A percentile compares a stretch with the other conserved stretches of the same genome.
Evolutionary conservation across 2,329 filamentous ascomycete genomes (phyloP).

Genomic region (Diaporthe humulicola): DNA sequence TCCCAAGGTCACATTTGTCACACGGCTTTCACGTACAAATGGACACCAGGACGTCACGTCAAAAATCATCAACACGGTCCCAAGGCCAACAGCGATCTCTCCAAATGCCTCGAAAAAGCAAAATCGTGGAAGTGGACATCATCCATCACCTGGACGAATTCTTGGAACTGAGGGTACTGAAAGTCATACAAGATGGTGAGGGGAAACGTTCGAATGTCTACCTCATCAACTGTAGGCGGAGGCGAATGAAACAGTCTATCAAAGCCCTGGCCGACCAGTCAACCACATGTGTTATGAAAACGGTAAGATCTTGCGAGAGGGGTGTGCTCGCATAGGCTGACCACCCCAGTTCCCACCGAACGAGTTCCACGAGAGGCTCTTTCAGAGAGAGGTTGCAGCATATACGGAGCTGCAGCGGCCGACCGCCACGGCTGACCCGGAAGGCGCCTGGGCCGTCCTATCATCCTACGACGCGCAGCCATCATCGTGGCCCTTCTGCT

Average conservation of each 20-base stretch:
- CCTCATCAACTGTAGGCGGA: neutral
- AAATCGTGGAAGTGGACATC: neutral
- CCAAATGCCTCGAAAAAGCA: neutral
- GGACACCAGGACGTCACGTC: neutral
- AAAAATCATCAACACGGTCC: neutral
- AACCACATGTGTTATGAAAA: neutral
- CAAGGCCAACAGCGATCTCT: too few species aligned
- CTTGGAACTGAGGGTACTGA: neutral
- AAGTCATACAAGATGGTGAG: neutral
- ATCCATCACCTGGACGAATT: neutral
- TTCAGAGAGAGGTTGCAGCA: neutral
- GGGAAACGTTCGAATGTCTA: neutral
- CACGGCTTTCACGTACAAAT: neutral
- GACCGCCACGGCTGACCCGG: neutral
- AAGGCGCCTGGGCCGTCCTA: neutral
- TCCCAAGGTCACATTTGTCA: neutral
- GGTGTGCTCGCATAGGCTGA: neutral
- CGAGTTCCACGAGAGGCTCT: neutral
- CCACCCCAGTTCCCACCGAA: neutral
- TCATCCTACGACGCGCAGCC: neutral
- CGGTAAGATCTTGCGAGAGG: neutral
- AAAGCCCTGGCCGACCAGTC: neutral
- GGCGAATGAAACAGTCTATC: neutral
- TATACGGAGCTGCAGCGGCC: neutral
- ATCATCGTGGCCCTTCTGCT: neutral